Base-by-base conservation (phyloP, 2,329 filamentous ascomycete species). In the Colletotrichum sp. region DNA sequence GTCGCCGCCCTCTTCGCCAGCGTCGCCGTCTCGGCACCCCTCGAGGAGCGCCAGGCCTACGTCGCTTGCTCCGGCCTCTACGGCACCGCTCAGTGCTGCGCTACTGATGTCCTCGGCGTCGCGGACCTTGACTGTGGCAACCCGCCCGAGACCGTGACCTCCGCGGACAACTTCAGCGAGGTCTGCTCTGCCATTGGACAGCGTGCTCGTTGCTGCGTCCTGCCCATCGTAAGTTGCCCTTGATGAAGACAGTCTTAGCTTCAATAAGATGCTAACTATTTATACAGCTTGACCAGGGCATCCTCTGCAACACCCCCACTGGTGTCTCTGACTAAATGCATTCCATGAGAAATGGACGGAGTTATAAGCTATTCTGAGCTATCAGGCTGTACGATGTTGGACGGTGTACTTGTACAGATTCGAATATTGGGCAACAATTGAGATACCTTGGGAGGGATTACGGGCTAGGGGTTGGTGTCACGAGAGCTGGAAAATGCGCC, bases 101-200 rank as follows among this genome's bases (percentile, higher is more conserved):
- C 91, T 16, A 92, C 91, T 28, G 90, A 93, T 78, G 87, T 93
- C 39, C 88, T 93, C 52, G 88, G 90, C 75, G 77, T 92, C 74
- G 90, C 88, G 5, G 85, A 91, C 81, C 84, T 92, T 28, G 85
- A 93, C 85, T 93, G 92, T 82, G 83, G 80, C 21, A 81, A 84
- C 74, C 90, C 90, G 24, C 10, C 81, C 10, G 34, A 71, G 1
- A 79, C 81, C 6, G 88, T 89, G 16, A 79, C 80, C 48, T 80
- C 81, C 77, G 83, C 85, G 67, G 82, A 83, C 26, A 80, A 85
- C 74, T 90, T 92, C 82, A 82, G 84, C 75, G 81, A 83, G 26
- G 82, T 87, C 77, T 91, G 90, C 79, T 69, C 89, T 4, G 84
- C 79, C 7, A 84, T 85, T 7, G 89, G 90, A 67, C 90, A 91